These are phyloP conservation scores for Saccharomyces eubayanus DNA, from an alignment of 805 yeast genomes.

Conservation along the genomic window DNA sequence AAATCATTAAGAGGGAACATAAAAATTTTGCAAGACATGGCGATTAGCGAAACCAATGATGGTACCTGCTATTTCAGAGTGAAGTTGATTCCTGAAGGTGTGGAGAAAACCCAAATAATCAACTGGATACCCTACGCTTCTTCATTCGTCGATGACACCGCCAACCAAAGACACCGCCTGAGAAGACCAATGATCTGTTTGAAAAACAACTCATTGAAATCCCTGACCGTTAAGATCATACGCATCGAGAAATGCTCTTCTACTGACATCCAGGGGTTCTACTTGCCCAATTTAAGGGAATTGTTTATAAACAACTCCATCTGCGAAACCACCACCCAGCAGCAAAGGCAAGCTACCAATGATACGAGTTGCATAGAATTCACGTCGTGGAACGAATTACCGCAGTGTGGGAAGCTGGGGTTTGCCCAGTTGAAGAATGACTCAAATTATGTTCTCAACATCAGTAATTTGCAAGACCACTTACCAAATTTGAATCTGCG, in stretches of 20 bases:
- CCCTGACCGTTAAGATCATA: conserved; percentile 14
- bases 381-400: conserved; percentile 23
- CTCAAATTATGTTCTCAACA: conserved; percentile 12
- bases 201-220: conserved; percentile 12
- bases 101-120: conserved; percentile 10
- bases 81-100: conserved; percentile 19
- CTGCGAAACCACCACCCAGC: conserved; percentile 1
- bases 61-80: conserved; percentile 21
- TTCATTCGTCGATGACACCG: background rate
- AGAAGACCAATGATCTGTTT: conserved; percentile 17
- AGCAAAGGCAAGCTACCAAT: conserved; percentile 1
- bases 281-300: conserved; percentile 13
- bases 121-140: conserved; percentile 20
- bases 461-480: conserved; percentile 11
- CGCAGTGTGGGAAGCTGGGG: conserved; percentile 7
- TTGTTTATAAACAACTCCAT: conserved; percentile 5
- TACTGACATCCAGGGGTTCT: conserved; percentile 18
- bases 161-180: background rate
- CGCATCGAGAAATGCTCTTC: conserved; percentile 5
- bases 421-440: background rate
- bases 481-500: conserved; percentile 13
- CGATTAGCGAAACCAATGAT: conserved; percentile 16
- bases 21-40: conserved; percentile 12
- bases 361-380: conserved; percentile 16
- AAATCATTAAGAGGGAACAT: conserved; percentile 11